Percentiles rank a stretch among this genome's conserved stretches.
These are phyloP conservation scores for Dalechampia spathulata DNA, from an alignment of 441 rosid species.

Conservation along the genomic window DNA sequence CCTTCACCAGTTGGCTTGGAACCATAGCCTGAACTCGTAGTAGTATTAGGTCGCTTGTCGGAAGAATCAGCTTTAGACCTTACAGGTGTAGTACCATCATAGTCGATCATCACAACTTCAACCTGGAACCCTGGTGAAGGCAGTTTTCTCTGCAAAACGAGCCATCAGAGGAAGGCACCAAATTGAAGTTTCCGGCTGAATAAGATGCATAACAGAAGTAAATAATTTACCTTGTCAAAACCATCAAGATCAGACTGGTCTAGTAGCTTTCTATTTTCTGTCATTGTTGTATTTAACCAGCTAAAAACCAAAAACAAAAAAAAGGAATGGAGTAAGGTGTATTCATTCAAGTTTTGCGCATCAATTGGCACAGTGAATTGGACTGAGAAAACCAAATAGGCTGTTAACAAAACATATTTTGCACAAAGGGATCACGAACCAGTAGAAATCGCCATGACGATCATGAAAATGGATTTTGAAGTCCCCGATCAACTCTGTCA, in stretches of 20 bases:
- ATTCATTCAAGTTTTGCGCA: neutral
- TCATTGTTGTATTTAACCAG: slow-evolving; percentile 80
- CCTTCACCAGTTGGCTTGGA: slow-evolving; percentile 13
- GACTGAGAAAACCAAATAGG: neutral
- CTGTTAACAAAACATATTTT: slow-evolving; percentile 1
- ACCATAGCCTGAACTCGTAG: slow-evolving; percentile 16
- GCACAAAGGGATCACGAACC: slow-evolving; percentile 31
- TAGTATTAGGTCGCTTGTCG: slow-evolving; percentile 20
- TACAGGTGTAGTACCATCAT: slow-evolving; percentile 28
- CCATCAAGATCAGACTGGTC: slow-evolving; percentile 62
- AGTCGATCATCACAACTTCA: slow-evolving; percentile 70
- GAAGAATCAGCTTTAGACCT: slow-evolving; percentile 31
- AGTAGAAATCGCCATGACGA: slow-evolving; percentile 83
- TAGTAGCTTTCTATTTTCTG: slow-evolving; percentile 58
- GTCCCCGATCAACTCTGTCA: slow-evolving; percentile 67
- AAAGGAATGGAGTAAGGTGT: no score
- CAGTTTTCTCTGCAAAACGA: slow-evolving; percentile 44
- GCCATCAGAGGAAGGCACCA: slow-evolving; percentile 6
- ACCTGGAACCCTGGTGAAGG: slow-evolving; percentile 81
- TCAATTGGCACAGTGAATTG: slow-evolving; percentile 7
- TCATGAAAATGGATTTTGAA: slow-evolving; percentile 85
- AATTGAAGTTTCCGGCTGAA: neutral
- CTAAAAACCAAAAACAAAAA: slow-evolving; percentile 23
- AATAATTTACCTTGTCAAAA: slow-evolving; percentile 60
- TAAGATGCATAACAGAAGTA: neutral